Evolutionary conservation across 2,329 filamentous ascomycete genomes (phyloP).

Genomic region (Thermoascus crustaceus): DNA sequence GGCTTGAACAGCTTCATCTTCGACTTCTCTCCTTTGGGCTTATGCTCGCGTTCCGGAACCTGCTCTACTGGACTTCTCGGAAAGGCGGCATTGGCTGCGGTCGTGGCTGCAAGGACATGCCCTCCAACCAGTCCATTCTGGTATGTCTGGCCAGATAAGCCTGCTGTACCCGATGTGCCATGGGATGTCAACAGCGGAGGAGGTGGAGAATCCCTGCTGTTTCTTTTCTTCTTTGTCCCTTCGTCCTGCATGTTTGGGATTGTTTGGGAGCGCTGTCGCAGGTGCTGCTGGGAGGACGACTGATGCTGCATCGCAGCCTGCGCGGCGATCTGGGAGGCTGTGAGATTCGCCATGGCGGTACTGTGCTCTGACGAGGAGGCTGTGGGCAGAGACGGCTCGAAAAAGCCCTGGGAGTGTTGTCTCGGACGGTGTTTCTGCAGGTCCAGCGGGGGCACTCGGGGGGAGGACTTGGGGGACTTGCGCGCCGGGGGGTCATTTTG

Average conservation of each 20-base stretch:
- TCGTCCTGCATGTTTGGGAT: conserved; percentile 35
- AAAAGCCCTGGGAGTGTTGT: conserved; percentile 58
- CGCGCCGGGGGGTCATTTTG: conserved; percentile 26
- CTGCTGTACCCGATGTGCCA: conserved; percentile 14
- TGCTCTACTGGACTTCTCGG: conserved; percentile 40
- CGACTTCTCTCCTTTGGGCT: conserved; percentile 51
- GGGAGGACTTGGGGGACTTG: too few relatives aligned
- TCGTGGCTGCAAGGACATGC: conserved; percentile 48
- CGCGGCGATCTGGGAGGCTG: conserved; percentile 56
- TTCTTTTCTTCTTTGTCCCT: conserved; percentile 19
- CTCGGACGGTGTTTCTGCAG: conserved; percentile 36
- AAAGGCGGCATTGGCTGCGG: conserved; percentile 55
- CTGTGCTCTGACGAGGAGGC: conserved; percentile 37
- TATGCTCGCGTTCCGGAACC: conserved; percentile 34
- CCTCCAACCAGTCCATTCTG: conserved; percentile 46
- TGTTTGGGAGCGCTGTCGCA: conserved; percentile 49
- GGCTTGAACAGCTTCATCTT: conserved; percentile 65
- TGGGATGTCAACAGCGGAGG: conserved; percentile 21
- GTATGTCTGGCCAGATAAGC: conserved; percentile 28
- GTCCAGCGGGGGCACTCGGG: conserved; percentile 28
- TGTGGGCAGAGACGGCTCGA: conserved; percentile 56
- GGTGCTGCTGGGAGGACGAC: conserved; percentile 27
- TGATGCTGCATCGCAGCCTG: conserved; percentile 56
- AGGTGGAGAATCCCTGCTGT: conserved; percentile 28
- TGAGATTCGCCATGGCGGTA: conserved; percentile 38